Base-by-base conservation (phyloP, 108 stramenopile species). In the Fistulifera pelliculosa region DNA sequence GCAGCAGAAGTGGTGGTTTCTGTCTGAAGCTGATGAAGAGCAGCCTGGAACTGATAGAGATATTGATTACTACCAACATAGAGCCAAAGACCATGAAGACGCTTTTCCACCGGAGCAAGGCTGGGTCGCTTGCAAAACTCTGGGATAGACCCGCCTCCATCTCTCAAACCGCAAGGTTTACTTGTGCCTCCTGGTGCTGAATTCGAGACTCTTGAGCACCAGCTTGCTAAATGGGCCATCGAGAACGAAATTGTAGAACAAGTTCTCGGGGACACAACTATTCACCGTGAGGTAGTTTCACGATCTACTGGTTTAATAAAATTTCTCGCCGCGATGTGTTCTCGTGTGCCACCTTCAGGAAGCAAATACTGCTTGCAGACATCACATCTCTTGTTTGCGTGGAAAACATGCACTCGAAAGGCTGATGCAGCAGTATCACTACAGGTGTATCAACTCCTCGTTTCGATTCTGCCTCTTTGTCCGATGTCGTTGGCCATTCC, bases 1-100 rank as follows among this genome's bases (percentile, higher is more conserved):
- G 23, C 87, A 93, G 43, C 88, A 93, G 48, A 93, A 91, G 64
- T 98, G 97, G 97, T 98, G 97, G 97, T 98, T 96, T 61, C 81
- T 98, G 16, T 93, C 91, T 15, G 90, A 94, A 56, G 95, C 97
- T 2, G 97, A 98, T 50, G 75, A 85, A 48, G 80, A 88, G 39
- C 85, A 92, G 44, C 97, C 97, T 48, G 97, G 97, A 22, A 98
- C 97, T 3, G 97, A 98, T 60, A 86, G 93, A 49, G 97, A 98
- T 66, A 81, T 94, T 52, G 97, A 98, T 64, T 98, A 98, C 62
- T 98, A 98, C 67, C 93, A 96, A 70, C 93, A 96, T 73, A 93
- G 90, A 56, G 92, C 91, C 10, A 78, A 77, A 60, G 61, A 70
- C 41, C 51, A 80, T 38, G 90, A 95, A 52, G 89, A 95, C 51